phyloP scores from a whole-genome alignment of 192 early-diverging fungal genomes.

The Umbelopsis sp. region DNA sequence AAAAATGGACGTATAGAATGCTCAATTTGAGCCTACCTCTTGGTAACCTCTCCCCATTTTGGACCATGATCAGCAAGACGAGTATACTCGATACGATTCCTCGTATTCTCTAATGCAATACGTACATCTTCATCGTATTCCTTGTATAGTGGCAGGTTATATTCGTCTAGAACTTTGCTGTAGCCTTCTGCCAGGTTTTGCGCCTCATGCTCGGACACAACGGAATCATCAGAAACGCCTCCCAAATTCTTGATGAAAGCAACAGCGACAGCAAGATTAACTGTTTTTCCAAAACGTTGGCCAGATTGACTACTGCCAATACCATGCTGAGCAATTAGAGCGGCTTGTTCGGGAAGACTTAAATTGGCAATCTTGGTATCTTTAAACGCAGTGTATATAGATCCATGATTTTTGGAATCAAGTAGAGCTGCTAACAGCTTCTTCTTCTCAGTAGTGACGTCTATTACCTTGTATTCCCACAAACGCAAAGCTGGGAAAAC shows the following conservation, averaged over 20 bases:
- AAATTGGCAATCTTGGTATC: constrained; percentile 26
- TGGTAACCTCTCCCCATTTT: constrained; percentile 72
- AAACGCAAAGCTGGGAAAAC: constrained; percentile 66
- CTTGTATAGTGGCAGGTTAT: constrained; percentile 87
- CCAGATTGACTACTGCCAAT: constrained; percentile 44
- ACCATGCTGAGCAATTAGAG: constrained; percentile 45
- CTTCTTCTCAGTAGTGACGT: constrained; percentile 50
- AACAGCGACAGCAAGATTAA: constrained; percentile 49
- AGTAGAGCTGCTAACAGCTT: constrained; percentile 48
- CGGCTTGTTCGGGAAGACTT: constrained; percentile 45
- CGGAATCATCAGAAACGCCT: background rate
- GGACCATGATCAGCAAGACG: constrained; percentile 89
- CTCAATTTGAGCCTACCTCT: constrained; percentile 45
- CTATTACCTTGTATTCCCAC: constrained; percentile 90
- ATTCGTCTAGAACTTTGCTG: constrained; percentile 73
- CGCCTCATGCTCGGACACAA: background rate
- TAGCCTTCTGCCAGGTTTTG: constrained; percentile 53
- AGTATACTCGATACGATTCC: constrained; percentile 80
- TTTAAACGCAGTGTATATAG: background rate
- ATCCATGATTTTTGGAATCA: background rate
- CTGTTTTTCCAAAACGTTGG: constrained; percentile 54
- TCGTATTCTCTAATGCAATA: constrained; percentile 71
- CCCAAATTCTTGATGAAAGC: constrained; percentile 47
- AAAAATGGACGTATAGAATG: background rate
- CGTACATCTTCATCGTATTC: constrained; percentile 80